These are phyloP conservation scores for Paraconiothyrium brasiliense DNA, from an alignment of 2,329 filamentous ascomycete species.

Conservation along the genomic window DNA sequence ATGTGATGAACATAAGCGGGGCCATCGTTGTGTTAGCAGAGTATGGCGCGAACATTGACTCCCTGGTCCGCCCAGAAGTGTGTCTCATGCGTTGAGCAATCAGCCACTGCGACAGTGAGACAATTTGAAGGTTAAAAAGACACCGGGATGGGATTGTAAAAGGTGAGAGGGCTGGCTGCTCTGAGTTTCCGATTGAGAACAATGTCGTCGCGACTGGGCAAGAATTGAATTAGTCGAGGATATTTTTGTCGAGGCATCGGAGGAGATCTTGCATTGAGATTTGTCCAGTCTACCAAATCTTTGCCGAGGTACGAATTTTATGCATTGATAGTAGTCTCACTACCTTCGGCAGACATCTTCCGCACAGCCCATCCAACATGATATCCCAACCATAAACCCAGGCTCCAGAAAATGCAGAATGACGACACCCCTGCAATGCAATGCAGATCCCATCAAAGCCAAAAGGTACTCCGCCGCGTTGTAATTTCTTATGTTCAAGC, in stretches of 20 bases:
- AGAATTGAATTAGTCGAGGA: too few relatives aligned
- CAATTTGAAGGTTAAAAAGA: background rate
- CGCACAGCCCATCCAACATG: background rate
- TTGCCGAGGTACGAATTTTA: background rate
- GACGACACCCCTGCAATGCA: background rate
- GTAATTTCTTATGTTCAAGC: slow-evolving; percentile 12
- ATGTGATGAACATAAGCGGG: too few relatives aligned
- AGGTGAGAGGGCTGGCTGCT: too few relatives aligned
- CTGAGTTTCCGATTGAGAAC: too few relatives aligned
- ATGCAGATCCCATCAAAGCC: slow-evolving; percentile 8
- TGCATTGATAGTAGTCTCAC: background rate
- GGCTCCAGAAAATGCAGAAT: slow-evolving; percentile 6
- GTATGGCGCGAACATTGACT: slow-evolving; percentile 6
- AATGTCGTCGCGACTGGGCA: too few relatives aligned
- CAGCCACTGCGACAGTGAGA: background rate
- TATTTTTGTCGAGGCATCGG: too few relatives aligned
- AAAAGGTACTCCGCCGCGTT: background rate
- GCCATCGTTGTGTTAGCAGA: background rate
- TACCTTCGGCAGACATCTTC: background rate
- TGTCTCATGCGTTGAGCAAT: background rate
- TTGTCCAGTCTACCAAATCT: too few relatives aligned
- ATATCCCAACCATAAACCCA: slow-evolving; percentile 2
- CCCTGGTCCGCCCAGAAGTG: background rate
- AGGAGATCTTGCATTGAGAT: too few relatives aligned
- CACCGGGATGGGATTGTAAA: background rate